A percentile compares a stretch with the other conserved stretches of the same genome.
phyloP scores from a whole-genome alignment of 441 rosid genomes.

The Breynia disticha region DNA sequence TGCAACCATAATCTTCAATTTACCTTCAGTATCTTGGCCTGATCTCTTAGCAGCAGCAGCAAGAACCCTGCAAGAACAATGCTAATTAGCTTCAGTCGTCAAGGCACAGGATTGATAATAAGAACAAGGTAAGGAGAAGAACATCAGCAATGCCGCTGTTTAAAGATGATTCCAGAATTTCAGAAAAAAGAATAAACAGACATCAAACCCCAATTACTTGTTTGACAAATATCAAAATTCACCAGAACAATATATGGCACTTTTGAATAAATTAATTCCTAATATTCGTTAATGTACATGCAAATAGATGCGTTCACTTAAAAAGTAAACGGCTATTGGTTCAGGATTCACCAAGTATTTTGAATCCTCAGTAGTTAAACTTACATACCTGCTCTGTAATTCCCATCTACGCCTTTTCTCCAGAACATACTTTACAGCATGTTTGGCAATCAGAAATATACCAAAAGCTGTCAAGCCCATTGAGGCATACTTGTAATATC shows the following conservation, averaged over 20 bases:
- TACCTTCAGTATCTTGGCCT: conserved; percentile 55
- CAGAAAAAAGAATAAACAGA: background rate
- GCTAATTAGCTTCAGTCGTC: conserved; percentile 12
- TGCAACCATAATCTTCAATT: conserved; percentile 9
- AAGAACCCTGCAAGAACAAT: conserved; percentile 54
- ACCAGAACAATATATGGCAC: background rate
- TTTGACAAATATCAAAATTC: conserved; percentile 7
- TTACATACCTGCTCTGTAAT: conserved; percentile 36
- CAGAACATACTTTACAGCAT: conserved; percentile 33
- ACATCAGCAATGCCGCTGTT: too few relatives aligned
- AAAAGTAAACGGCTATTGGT: background rate
- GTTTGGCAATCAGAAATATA: conserved; percentile 37
- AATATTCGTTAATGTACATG: conserved; percentile 1
- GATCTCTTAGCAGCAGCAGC: conserved; percentile 74
- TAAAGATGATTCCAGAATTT: background rate
- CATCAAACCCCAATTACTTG: background rate
- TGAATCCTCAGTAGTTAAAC: background rate
- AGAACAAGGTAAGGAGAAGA: too few relatives aligned
- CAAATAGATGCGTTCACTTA: conserved; percentile 1
- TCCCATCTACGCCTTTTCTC: conserved; percentile 46
- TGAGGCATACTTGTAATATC: conserved; percentile 83
- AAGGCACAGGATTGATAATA: background rate
- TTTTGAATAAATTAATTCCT: background rate
- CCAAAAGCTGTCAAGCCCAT: conserved; percentile 54
- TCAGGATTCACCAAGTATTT: background rate